Conservation (phyloP, 306 rosid species). For the Cucumis cinereus region DNA sequence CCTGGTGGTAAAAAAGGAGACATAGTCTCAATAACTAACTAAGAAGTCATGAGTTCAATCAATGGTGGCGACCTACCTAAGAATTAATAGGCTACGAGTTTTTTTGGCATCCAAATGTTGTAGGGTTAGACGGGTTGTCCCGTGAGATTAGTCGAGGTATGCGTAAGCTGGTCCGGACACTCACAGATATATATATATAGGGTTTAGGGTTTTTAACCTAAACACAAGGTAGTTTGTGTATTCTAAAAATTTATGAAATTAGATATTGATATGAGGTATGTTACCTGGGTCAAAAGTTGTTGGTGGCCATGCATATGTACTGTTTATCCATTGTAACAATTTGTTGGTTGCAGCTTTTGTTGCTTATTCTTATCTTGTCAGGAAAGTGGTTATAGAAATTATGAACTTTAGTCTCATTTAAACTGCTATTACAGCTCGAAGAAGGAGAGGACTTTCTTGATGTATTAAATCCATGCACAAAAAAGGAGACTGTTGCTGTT, state of each 20-base stretch:
- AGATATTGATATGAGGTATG: neutral
- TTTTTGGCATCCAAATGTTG: no score
- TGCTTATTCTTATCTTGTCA: neutral
- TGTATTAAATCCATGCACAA: conserved; percentile 70
- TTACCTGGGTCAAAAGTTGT: neutral
- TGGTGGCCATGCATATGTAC: neutral
- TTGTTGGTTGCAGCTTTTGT: neutral
- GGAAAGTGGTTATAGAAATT: neutral
- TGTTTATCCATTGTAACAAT: neutral
- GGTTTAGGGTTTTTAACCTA: no score
- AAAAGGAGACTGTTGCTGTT: conserved; percentile 57
- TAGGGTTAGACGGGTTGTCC: no score
- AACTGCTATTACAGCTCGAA: conserved; percentile 57
- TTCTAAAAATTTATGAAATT: neutral
- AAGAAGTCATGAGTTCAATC: no score
- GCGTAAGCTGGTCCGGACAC: no score
- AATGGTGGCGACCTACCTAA: no score
- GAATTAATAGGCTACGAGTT: no score
- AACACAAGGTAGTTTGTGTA: neutral
- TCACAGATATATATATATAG: no score
- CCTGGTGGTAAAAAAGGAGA: no score
- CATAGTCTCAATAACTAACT: no score
- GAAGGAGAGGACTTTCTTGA: conserved; percentile 74
- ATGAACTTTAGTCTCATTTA: neutral
- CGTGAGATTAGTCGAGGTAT: no score